Evolutionary conservation across 1,284 basidiomycete species (phyloP).

Genomic region (Sanguinoderma infundibulare): DNA sequence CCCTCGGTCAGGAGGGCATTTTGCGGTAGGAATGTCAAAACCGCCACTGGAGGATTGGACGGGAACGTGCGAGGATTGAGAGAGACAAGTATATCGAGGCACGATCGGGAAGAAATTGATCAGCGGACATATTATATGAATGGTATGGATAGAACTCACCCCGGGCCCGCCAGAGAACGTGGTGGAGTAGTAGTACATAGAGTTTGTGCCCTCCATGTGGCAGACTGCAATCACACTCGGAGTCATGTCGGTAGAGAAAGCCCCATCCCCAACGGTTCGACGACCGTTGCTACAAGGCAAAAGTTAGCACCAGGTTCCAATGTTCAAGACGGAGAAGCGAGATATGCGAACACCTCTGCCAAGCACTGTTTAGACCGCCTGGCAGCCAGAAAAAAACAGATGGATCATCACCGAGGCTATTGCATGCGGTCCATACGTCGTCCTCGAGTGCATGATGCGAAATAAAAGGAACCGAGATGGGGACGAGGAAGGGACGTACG

Average conservation of each 20-base stretch:
- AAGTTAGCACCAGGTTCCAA: slow-evolving; percentile 17
- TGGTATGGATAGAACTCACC: slow-evolving; percentile 50
- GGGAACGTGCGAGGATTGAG: neutral
- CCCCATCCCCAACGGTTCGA: slow-evolving; percentile 94
- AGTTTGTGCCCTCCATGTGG: slow-evolving; percentile 75
- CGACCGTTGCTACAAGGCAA: slow-evolving; percentile 76
- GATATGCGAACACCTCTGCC: too few relatives aligned
- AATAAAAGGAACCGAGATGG: neutral
- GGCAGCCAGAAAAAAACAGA: too few relatives aligned
- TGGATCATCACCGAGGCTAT: too few relatives aligned
- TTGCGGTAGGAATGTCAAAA: slow-evolving; percentile 86
- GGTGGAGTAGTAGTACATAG: slow-evolving; percentile 88
- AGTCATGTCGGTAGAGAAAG: slow-evolving; percentile 76
- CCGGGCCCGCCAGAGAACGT: slow-evolving; percentile 87
- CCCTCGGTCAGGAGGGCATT: slow-evolving; percentile 93
- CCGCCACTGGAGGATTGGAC: slow-evolving; percentile 65
- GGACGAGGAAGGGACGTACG: slow-evolving; percentile 52
- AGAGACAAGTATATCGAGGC: slow-evolving; percentile 2
- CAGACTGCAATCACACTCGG: slow-evolving; percentile 83
- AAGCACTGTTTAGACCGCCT: too few relatives aligned
- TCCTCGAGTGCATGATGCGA: neutral
- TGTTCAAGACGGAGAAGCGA: too few relatives aligned
- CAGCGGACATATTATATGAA: neutral
- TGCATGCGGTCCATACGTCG: too few relatives aligned
- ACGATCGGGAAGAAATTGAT: neutral